phyloP scores from a whole-genome alignment of 495 filamentous ascomycete genomes.

The Monascus purpureus region DNA sequence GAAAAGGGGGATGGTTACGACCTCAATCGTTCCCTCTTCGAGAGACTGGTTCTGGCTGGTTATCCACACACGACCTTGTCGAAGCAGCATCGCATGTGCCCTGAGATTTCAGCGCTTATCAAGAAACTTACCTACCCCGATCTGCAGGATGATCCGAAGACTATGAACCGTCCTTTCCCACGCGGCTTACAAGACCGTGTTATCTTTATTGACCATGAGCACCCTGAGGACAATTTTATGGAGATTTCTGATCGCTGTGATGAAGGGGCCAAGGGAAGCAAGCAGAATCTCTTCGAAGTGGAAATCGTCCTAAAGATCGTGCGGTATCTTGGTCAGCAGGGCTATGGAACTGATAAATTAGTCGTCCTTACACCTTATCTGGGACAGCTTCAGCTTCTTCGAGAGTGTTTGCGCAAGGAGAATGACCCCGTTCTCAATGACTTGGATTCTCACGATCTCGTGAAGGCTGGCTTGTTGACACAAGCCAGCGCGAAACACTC shows the following conservation, averaged over 20 bases:
- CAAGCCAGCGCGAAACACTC: constrained; percentile 33
- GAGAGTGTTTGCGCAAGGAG: constrained; percentile 36
- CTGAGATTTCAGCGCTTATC: constrained; percentile 52
- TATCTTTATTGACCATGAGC: constrained; percentile 50
- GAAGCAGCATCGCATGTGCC: constrained; percentile 58
- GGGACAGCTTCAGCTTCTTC: constrained; percentile 50
- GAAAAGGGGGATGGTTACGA: constrained; percentile 58
- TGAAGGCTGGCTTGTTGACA: constrained; percentile 50
- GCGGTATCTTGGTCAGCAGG: constrained; percentile 61
- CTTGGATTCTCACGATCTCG: constrained; percentile 51
- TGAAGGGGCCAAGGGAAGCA: constrained; percentile 30
- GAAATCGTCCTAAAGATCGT: constrained; percentile 54
- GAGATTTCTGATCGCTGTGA: constrained; percentile 38
- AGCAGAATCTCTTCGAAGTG: constrained; percentile 55
- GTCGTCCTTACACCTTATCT: constrained; percentile 66
- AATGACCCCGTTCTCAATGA: constrained; percentile 54
- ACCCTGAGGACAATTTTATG: constrained; percentile 30
- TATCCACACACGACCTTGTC: constrained; percentile 40
- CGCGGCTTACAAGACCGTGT: constrained; percentile 48
- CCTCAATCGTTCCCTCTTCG: constrained; percentile 59
- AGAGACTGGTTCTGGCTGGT: constrained; percentile 45
- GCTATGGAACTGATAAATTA: constrained; percentile 51
- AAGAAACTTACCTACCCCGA: constrained; percentile 48
- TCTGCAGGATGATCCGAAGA: constrained; percentile 44
- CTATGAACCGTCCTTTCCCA: constrained; percentile 30